Percentiles rank a stretch among this genome's conserved stretches.
phyloP scores from a whole-genome alignment of 1,284 basidiomycete species.

The Coniferiporia weirii region DNA sequence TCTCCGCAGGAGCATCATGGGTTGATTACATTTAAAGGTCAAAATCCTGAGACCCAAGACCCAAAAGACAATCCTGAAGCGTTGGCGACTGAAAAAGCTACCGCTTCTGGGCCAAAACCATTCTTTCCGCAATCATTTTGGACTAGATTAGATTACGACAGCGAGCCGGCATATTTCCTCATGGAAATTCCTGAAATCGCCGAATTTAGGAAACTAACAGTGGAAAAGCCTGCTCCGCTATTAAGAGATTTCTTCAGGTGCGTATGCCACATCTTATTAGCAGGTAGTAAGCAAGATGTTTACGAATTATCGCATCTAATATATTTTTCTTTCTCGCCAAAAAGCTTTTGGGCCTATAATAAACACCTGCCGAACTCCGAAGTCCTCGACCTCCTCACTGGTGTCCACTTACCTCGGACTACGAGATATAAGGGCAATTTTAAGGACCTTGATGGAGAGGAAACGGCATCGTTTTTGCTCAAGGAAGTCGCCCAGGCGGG shows the following conservation, averaged over 20 bases:
- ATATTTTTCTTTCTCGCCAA: neutral
- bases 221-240: neutral
- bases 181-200: neutral
- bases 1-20: neutral
- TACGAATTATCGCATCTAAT: neutral
- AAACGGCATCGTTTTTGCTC: neutral
- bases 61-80: neutral
- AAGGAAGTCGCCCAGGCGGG: neutral
- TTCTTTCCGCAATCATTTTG: neutral
- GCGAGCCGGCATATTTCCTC: neutral
- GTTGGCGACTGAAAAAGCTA: neutral
- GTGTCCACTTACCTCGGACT: neutral
- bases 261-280: neutral
- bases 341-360: neutral
- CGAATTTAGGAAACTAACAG: neutral
- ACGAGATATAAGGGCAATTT: neutral
- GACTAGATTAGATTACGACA: neutral
- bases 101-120: neutral
- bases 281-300: neutral
- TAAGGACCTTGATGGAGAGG: neutral
- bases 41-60: neutral
- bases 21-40: neutral
- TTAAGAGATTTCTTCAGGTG: neutral
- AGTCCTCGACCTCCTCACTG: neutral
- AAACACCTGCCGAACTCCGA: neutral